A percentile compares a stretch with the other conserved stretches of the same genome.
Conservation (phyloP, 768 basidiomycete species). For the Plicaturopsis crispa region DNA sequence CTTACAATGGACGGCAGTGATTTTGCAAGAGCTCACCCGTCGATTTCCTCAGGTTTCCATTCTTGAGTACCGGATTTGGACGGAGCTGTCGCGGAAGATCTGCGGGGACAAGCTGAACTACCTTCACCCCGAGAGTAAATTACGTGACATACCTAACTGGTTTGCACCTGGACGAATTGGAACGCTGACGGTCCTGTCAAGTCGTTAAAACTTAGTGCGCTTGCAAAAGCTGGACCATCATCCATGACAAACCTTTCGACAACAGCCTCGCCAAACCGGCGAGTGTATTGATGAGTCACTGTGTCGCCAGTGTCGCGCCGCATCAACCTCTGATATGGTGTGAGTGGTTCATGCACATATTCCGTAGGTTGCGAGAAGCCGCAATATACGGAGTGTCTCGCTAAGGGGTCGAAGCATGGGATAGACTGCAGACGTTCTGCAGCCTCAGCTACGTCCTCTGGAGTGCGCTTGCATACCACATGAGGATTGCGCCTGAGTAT, state of each 20-base stretch:
- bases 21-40: conserved; percentile 17
- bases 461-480: conserved; percentile 23
- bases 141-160: conserved; percentile 38
- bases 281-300: conserved; percentile 54
- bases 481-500: conserved; percentile 53
- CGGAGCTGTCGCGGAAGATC: conserved; percentile 36
- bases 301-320: conserved; percentile 21
- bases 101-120: conserved; percentile 11
- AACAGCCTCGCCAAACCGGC: conserved; percentile 25
- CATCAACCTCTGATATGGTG: conserved; percentile 33
- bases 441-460: conserved; percentile 23
- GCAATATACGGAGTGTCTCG: conserved; percentile 17
- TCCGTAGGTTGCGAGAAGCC: conserved; percentile 39
- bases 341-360: conserved; percentile 37
- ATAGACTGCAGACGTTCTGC: conserved; percentile 35
- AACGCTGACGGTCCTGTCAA: conserved; percentile 41
- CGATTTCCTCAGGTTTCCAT: conserved; percentile 16
- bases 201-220: not conserved
- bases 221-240: not conserved
- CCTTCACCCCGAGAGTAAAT: not conserved
- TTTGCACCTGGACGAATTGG: conserved; percentile 44
- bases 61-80: conserved; percentile 24
- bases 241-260: conserved; percentile 47
- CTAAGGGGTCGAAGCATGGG: conserved; percentile 33
- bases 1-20: conserved; percentile 2